These are phyloP conservation scores for Apiotrichum mycotoxinovorans DNA, from an alignment of 1,284 basidiomycete genomes.

Conservation along the genomic window DNA sequence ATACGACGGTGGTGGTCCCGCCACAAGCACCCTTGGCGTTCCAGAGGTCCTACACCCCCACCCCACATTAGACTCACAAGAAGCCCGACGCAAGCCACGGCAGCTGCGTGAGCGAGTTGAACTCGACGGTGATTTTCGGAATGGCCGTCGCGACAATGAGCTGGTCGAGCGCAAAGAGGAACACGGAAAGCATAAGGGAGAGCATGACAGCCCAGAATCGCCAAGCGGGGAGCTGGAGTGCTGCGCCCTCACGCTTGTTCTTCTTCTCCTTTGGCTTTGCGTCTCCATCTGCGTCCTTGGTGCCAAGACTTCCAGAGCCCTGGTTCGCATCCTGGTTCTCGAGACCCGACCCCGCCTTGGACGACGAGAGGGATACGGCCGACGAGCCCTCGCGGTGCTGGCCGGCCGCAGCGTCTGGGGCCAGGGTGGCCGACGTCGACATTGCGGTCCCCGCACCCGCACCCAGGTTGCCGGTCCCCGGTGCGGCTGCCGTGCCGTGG, in stretches of 20 bases:
- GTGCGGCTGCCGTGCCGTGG: too few species aligned
- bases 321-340: neutral
- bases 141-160: constrained; percentile 52
- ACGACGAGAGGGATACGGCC: too few species aligned
- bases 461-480: too few species aligned
- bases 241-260: neutral
- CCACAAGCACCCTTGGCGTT: neutral
- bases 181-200: constrained; percentile 40
- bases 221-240: neutral
- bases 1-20: constrained; percentile 12
- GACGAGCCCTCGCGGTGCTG: too few species aligned
- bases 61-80: constrained; percentile 40
- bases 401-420: too few species aligned
- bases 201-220: constrained; percentile 40
- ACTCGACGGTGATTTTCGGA: constrained; percentile 47
- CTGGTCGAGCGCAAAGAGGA: constrained; percentile 50
- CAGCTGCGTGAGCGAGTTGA: constrained; percentile 51
- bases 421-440: too few species aligned
- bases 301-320: neutral
- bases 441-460: too few species aligned
- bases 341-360: too few species aligned
- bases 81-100: constrained; percentile 49
- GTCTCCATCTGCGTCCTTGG: neutral
- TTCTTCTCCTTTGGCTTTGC: neutral
- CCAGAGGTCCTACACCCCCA: too few species aligned